Base-by-base conservation (phyloP, 2,329 filamentous ascomycete genomes). In the Hymenoscyphus linearis region DNA sequence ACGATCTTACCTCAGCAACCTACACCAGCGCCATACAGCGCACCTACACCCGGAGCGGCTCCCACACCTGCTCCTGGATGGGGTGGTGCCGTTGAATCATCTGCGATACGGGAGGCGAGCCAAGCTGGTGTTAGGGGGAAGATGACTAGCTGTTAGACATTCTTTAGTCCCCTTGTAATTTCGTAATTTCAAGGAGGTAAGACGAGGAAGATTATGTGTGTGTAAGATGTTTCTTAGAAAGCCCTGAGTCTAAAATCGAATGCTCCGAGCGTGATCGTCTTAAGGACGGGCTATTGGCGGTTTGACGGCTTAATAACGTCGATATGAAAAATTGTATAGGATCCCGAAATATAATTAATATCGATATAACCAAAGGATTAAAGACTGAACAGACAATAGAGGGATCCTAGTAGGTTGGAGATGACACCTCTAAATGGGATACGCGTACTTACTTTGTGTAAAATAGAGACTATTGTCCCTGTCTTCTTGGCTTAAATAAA, bases 51-150 rank as follows among this genome's bases (percentile, higher is more conserved):
- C 9, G 76, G 72, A n/a, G 76, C 77, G 6, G 89, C 88, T 16
- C 87, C 88, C 0, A 92, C 89, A 0, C 89, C 89, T 0, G 86
- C 84, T 27, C 86, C 85, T 0, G 84, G 82, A 56, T 84, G 84
- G n/a, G 69, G 69, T 53, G 70, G 69, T 54, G 75, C 71, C n/a
- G n/a, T n/a, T n/a, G n/a, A n/a, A n/a, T n/a, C n/a, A n/a, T n/a
- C n/a, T n/a, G n/a, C n/a, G n/a, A n/a, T n/a, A n/a, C n/a, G n/a
- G n/a, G n/a, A n/a, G n/a, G n/a, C n/a, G n/a, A n/a, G n/a, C n/a
- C n/a, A n/a, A n/a, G n/a, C n/a, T n/a, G n/a, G n/a, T n/a, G n/a
- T n/a, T n/a, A n/a, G n/a, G n/a, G n/a, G n/a, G n/a, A n/a, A n/a
- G n/a, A n/a, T n/a, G n/a, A n/a, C n/a, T 16, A 40, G n/a, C 6